Evolutionary conservation across 2,329 filamentous ascomycete genomes (phyloP).

Genomic region (Zelopaecilomyces penicillatus): DNA sequence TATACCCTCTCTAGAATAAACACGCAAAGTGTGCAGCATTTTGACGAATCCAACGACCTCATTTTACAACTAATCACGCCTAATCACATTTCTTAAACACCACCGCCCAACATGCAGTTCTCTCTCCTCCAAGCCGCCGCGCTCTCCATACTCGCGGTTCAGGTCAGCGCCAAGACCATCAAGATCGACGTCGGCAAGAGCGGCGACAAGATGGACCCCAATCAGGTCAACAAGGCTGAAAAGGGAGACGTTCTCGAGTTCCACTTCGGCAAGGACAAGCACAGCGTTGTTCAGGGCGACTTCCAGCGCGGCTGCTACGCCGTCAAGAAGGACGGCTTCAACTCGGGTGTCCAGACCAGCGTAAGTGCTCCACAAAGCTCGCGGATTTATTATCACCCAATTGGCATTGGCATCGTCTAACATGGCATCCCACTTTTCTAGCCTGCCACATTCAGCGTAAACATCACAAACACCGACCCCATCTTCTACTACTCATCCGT

Average conservation of each 20-base stretch:
- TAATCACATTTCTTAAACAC: too few relatives aligned
- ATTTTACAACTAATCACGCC: too few relatives aligned
- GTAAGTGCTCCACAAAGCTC: conserved; percentile 1
- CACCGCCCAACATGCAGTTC: conserved; percentile 10
- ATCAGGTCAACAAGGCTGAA: conserved; percentile 38
- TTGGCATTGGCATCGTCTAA: too few relatives aligned
- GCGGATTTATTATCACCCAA: neutral
- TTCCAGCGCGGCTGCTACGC: conserved; percentile 42
- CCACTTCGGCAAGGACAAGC: conserved; percentile 38
- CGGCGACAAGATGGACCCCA: conserved; percentile 29
- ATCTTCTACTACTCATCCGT: conserved; percentile 10
- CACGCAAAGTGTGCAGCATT: too few relatives aligned
- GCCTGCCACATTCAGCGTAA: conserved; percentile 12
- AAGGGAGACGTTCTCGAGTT: conserved; percentile 42
- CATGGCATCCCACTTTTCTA: neutral
- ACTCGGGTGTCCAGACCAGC: conserved; percentile 8
- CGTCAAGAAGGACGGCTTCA: conserved; percentile 11
- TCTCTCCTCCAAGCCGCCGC: conserved; percentile 5
- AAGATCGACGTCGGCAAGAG: conserved; percentile 35
- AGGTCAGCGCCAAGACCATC: conserved; percentile 18
- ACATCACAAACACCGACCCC: conserved; percentile 8
- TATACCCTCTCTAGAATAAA: too few relatives aligned
- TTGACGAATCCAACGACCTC: too few relatives aligned
- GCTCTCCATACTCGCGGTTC: conserved; percentile 11
- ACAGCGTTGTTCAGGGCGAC: conserved; percentile 37